A percentile compares a stretch with the other conserved stretches of the same genome.
Conservation (phyloP, 495 filamentous ascomycete species). For the Penicillium maclennaniae region DNA sequence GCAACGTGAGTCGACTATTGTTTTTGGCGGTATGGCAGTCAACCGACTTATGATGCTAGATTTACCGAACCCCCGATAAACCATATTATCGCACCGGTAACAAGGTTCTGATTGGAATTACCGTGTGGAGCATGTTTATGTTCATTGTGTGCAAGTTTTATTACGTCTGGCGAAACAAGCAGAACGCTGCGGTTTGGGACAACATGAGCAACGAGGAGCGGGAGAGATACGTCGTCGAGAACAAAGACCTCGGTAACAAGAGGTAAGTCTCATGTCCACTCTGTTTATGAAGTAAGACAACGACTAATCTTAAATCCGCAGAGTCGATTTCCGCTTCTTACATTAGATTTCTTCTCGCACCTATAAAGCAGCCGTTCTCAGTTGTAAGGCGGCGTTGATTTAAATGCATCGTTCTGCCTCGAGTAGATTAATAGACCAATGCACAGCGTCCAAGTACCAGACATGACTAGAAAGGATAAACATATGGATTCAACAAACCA, state of each 20-base stretch:
- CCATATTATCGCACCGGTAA: conserved; percentile 66
- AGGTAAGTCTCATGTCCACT: conserved; percentile 33
- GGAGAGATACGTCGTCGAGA: conserved; percentile 60
- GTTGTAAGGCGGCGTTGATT: neutral
- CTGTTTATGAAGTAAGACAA: neutral
- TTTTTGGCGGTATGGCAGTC: neutral
- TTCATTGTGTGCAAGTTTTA: conserved; percentile 57
- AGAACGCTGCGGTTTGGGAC: conserved; percentile 49
- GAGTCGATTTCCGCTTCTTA: conserved; percentile 53
- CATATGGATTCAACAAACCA: neutral
- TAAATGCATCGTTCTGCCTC: neutral
- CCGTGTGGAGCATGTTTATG: conserved; percentile 50
- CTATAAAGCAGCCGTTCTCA: neutral
- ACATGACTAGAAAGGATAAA: neutral
- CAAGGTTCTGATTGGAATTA: conserved; percentile 55
- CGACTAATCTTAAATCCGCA: conserved; percentile 14
- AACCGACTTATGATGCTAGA: conserved; percentile 27
- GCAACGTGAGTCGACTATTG: conserved; percentile 46
- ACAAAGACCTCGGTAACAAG: conserved; percentile 67
- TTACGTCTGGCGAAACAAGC: conserved; percentile 59
- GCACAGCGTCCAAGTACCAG: neutral
- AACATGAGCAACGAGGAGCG: conserved; percentile 59
- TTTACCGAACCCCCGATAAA: conserved; percentile 63
- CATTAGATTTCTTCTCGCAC: conserved; percentile 32
- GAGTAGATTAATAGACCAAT: neutral